Conservation (phyloP, 257 asterid genomes). For the Solanum pimpinellifolium region DNA sequence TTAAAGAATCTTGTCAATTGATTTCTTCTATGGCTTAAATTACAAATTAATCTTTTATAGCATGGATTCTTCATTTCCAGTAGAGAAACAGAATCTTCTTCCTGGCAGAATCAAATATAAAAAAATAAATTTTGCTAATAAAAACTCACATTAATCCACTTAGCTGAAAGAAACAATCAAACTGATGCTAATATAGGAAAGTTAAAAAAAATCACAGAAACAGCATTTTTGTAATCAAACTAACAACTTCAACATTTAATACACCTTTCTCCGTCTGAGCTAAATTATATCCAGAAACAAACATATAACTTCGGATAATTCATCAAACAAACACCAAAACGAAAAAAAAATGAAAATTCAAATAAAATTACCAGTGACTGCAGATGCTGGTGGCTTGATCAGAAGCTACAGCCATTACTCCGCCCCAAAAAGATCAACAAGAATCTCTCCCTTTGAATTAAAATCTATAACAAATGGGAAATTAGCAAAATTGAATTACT, state of each 20-base stretch:
- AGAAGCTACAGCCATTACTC: constrained; percentile 52
- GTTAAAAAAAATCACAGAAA: background rate
- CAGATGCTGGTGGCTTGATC: constrained; percentile 68
- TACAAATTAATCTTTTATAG: background rate
- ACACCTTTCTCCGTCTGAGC: background rate
- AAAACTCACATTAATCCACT: background rate
- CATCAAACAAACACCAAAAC: background rate
- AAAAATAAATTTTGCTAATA: background rate
- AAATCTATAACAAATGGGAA: background rate
- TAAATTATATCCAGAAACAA: background rate
- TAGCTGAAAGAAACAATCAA: background rate
- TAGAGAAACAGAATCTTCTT: background rate
- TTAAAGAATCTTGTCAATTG: background rate
- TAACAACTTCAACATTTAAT: background rate
- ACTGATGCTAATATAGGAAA: background rate
- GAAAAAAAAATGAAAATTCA: background rate
- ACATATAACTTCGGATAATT: background rate
- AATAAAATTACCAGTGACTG: constrained; percentile 51
- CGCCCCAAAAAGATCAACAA: background rate
- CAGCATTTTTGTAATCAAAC: background rate
- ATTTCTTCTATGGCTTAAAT: background rate
- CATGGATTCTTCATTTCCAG: background rate
- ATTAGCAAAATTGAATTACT: background rate
- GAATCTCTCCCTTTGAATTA: background rate
- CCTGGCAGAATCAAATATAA: background rate